Percentiles rank a stretch among this genome's conserved stretches.
Evolutionary conservation across 495 filamentous ascomycete genomes (phyloP).

Genomic region (Friedmanniomyces simplex): DNA sequence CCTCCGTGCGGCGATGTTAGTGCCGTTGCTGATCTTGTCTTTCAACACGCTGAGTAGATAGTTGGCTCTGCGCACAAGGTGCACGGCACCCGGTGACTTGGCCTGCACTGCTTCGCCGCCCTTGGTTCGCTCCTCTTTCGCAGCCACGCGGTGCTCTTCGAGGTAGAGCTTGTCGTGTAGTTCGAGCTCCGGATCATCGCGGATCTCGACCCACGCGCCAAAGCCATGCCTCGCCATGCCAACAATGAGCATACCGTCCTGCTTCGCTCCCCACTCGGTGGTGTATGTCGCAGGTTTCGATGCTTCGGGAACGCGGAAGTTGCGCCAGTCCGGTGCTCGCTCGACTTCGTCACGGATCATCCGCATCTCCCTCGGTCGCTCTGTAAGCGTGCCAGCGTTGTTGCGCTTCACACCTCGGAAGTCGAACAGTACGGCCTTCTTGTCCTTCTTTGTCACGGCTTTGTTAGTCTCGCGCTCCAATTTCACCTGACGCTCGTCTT

Average conservation of each 20-base stretch:
- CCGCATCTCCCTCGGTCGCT: constrained; percentile 78
- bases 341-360: constrained; percentile 64
- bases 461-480: constrained; percentile 60
- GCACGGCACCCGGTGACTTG: constrained; percentile 88
- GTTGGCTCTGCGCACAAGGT: constrained; percentile 88
- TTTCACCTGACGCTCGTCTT: constrained; percentile 47
- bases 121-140: constrained; percentile 81
- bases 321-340: constrained; percentile 52
- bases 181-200: constrained; percentile 78
- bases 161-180: constrained; percentile 91
- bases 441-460: constrained; percentile 83
- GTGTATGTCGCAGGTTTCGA: constrained; percentile 78
- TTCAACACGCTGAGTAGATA: constrained; percentile 87
- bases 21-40: constrained; percentile 59
- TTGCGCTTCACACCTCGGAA: constrained; percentile 82
- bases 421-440: constrained; percentile 90
- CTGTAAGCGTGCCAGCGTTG: constrained; percentile 88
- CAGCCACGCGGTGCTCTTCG: constrained; percentile 94
- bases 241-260: constrained; percentile 94
- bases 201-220: constrained; percentile 84
- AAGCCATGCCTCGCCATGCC: constrained; percentile 89
- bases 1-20: constrained; percentile 56
- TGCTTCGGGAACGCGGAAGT: constrained; percentile 82
- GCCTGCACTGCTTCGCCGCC: constrained; percentile 52
- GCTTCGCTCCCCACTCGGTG: constrained; percentile 78